Conservation (phyloP, 2,329 filamentous ascomycete species). For the Hawksworthiomyces lignivorus region DNA sequence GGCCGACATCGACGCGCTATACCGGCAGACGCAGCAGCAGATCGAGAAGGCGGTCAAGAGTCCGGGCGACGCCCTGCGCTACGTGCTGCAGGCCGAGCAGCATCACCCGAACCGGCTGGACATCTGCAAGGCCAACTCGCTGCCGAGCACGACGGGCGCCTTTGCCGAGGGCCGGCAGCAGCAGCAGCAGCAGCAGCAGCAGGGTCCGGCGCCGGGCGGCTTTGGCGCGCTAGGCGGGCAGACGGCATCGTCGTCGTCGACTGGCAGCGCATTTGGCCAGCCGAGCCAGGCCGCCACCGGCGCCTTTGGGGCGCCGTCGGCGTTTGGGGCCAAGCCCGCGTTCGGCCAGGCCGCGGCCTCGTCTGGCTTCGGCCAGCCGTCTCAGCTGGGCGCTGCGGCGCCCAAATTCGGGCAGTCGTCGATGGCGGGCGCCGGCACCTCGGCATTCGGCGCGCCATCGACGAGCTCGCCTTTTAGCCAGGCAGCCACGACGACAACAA, state of each 20-base stretch:
- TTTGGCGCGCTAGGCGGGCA: slow-evolving; percentile 14
- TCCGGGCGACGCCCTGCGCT: slow-evolving; percentile 63
- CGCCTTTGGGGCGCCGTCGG: slow-evolving; percentile 26
- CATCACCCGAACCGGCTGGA: slow-evolving; percentile 71
- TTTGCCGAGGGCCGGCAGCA: slow-evolving; percentile 34
- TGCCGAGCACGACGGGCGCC: slow-evolving; percentile 34
- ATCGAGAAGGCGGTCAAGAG: slow-evolving; percentile 65
- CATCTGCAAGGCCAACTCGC: slow-evolving; percentile 41
- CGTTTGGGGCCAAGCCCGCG: slow-evolving; percentile 22
- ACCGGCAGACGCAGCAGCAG: slow-evolving; percentile 59
- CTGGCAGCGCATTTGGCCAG: slow-evolving; percentile 18
- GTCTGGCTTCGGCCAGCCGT: slow-evolving; percentile 24
- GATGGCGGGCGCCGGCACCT: too few species aligned
- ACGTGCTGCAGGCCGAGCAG: slow-evolving; percentile 56
- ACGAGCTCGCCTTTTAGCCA: too few species aligned
- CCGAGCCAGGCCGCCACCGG: slow-evolving; percentile 15
- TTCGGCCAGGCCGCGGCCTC: slow-evolving; percentile 32
- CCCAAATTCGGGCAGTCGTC: too few species aligned
- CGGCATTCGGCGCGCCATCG: too few species aligned
- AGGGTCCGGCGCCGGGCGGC: not conserved
- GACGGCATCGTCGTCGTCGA: slow-evolving; percentile 23
- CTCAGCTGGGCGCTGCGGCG: slow-evolving; percentile 20
- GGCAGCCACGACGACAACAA: too few species aligned
- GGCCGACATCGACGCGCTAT: slow-evolving; percentile 52
- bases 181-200: slow-evolving; percentile 9